Conservation (phyloP, 495 filamentous ascomycete genomes). For the Penicillium longicatenatum region DNA sequence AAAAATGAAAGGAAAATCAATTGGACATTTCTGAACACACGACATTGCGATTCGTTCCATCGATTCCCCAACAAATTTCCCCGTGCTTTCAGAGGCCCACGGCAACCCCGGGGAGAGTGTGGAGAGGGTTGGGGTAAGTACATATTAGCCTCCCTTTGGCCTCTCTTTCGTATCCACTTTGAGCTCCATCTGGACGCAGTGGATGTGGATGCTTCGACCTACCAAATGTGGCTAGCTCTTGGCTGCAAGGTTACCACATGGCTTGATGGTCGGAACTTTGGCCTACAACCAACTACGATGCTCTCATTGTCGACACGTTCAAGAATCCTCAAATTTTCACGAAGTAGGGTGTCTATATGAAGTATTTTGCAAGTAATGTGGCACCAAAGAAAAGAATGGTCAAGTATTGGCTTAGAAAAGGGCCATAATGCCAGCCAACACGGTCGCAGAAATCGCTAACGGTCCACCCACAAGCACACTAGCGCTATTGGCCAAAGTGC, state of each 20-base stretch:
- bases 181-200: background rate
- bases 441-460: background rate
- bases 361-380: background rate
- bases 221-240: background rate
- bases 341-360: background rate
- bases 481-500: background rate
- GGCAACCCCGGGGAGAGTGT: background rate
- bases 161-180: background rate
- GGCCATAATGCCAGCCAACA: constrained; percentile 9
- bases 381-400: background rate
- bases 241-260: background rate
- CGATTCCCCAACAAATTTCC: background rate
- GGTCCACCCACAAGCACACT: constrained; percentile 12
- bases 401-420: constrained; percentile 3
- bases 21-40: background rate
- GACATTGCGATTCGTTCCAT: background rate
- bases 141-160: background rate
- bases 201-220: background rate
- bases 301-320: no score
- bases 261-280: background rate
- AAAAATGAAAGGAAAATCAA: no score
- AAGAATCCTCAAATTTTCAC: no score
- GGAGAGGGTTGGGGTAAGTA: background rate
- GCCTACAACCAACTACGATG: no score
- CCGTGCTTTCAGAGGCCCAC: background rate